phyloP scores from a whole-genome alignment of 768 basidiomycete species.

The Amanita pallidorosea region DNA sequence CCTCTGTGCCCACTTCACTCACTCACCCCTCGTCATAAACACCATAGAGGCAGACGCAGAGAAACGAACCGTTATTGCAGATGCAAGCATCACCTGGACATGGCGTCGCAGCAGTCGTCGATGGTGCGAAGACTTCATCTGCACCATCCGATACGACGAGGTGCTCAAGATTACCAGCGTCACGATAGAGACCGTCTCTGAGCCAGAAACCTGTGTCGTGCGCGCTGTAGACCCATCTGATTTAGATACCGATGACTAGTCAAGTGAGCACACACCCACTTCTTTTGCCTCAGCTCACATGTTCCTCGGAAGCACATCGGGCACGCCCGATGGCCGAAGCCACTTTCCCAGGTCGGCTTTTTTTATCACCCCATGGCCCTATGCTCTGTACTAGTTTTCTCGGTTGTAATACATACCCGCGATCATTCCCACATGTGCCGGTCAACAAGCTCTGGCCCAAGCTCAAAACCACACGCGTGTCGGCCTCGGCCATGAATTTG shows the following conservation, averaged over 20 bases:
- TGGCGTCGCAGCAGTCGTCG: constrained; percentile 31
- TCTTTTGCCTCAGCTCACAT: not conserved
- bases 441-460: not conserved
- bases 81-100: constrained; percentile 32
- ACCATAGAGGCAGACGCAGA: constrained; percentile 14
- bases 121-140: constrained; percentile 37
- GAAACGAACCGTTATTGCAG: constrained; percentile 19
- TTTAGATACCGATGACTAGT: not conserved
- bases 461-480: not conserved
- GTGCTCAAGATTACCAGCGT: constrained; percentile 28
- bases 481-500: not conserved
- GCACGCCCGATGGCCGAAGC: not conserved
- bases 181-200: constrained; percentile 27
- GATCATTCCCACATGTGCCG: not conserved
- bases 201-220: constrained; percentile 34
- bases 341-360: not conserved
- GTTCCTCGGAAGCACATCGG: not conserved
- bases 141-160: constrained; percentile 35
- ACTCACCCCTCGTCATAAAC: constrained; percentile 18
- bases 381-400: not conserved
- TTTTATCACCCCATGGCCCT: not conserved
- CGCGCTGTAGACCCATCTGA: constrained; percentile 24
- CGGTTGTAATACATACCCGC: not conserved
- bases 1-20: constrained; percentile 32
- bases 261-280: not conserved